Base-by-base conservation (phyloP, 163 green algal species). In the Scenedesmus sp. region DNA sequence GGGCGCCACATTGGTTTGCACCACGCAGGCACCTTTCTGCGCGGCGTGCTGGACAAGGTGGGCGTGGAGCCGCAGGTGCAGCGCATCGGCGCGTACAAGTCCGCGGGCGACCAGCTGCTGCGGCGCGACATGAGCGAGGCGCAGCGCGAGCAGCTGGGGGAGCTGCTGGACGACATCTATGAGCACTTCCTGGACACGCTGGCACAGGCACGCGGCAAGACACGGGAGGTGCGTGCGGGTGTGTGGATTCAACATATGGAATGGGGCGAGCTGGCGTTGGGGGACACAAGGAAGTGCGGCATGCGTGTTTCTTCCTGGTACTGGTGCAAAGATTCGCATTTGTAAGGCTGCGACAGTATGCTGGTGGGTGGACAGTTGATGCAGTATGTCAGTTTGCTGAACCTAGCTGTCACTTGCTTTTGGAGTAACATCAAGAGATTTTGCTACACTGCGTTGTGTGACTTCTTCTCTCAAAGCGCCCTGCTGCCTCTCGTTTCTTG, bases 51-150 rank as follows among this genome's bases (percentile, higher is more conserved):
- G 56, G 98, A 99, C 89, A 99, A 99, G 96, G 94, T 95, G 26
- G 97, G 97, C 0, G 94, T 98, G 26, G 95, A 98, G 94, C 97
- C 97, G 26, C 97, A 98, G 94, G 95, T 98, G 77, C 91, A 97
- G 89, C 95, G 98, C 62, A 99, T 99, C 76, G 98, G 98, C 56
- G 95, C 96, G 77, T 99, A 98, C 95, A 99, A 99, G 95, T 96
- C 85, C 13, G 95, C 96, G 66, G 98, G 98, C 8, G 98, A 99
- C 93, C 98, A 99, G 95, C 94, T 99, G 90, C 92, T 98, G 94
- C 94, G 98, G 10, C 94, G 87, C 4, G 96, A 98, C 93, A 99
- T 99, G 98, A 95, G 88, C 18, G 96, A 98, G 74, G 89, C 95
- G 46, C 98, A 99, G 93, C 92, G 95, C 12, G 97, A 99, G 95